Conservation (phyloP, 1,284 basidiomycete species). For the Ustilago bromivora region DNA sequence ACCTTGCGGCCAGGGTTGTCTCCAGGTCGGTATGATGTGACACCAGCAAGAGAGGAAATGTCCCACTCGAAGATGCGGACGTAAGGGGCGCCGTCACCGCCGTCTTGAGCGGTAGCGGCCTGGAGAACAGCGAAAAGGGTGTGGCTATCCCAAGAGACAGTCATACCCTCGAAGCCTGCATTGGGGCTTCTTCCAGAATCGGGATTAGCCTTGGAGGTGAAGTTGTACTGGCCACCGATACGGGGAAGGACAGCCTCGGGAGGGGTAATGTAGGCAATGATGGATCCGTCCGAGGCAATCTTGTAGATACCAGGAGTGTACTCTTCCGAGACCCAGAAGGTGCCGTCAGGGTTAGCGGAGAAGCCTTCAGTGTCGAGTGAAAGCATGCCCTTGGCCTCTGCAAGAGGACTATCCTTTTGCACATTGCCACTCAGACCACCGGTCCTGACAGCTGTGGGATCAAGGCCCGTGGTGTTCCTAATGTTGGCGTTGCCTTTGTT, state of each 20-base stretch:
- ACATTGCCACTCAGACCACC: slow-evolving; percentile 54
- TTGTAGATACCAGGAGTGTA: slow-evolving; percentile 79
- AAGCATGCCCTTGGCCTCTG: slow-evolving; percentile 71
- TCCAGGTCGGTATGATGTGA: slow-evolving; percentile 64
- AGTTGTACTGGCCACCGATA: slow-evolving; percentile 74
- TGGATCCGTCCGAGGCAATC: slow-evolving; percentile 72
- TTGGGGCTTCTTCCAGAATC: slow-evolving; percentile 70
- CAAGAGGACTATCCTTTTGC: slow-evolving; percentile 58
- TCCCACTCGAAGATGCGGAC: slow-evolving; percentile 43
- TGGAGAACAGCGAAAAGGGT: slow-evolving; percentile 77
- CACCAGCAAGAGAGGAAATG: slow-evolving; percentile 27
- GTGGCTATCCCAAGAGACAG: slow-evolving; percentile 73
- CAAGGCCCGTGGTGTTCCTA: slow-evolving; percentile 76
- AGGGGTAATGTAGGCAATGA: slow-evolving; percentile 76
- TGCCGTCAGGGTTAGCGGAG: slow-evolving; percentile 75
- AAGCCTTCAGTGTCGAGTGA: slow-evolving; percentile 77
- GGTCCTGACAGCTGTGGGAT: slow-evolving; percentile 73
- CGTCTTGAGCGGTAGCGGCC: slow-evolving; percentile 76
- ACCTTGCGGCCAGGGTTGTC: slow-evolving; percentile 65
- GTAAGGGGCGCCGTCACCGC: slow-evolving; percentile 68
- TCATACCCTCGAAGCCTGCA: slow-evolving; percentile 78
- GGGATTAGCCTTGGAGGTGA: slow-evolving; percentile 74
- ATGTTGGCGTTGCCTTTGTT: slow-evolving; percentile 1
- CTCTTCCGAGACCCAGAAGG: slow-evolving; percentile 74
- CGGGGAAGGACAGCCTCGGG: slow-evolving; percentile 74